Evolutionary conservation across 352 stramenopile genomes (phyloP), one percentile per base, ranked within the genome.

Genomic region (Phytophthora sp.): DNA sequence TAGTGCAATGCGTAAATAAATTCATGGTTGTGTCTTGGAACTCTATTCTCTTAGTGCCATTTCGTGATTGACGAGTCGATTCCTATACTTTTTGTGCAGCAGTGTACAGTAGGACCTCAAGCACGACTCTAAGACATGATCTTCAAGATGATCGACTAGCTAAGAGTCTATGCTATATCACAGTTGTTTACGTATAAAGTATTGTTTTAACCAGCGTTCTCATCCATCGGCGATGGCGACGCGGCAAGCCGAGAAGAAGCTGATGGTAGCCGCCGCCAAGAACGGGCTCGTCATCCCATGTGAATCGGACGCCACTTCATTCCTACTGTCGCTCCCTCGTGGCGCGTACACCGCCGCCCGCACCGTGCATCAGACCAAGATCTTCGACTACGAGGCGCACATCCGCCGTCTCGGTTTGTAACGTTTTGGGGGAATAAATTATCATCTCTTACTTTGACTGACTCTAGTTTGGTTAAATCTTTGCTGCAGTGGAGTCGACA

Each of bases 321-420:
- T 95, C 57, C 55, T 93, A 24, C 60, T 95, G 26, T 45, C 80
- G 31, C 64, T 84, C 31, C 82, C 86, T 47, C 78, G 84, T 29
- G 86, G 86, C 53, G 81, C 86, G 7, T 95, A 93, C 72, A 95
- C 84, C 2, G 76, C 49, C 26, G 86, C 86, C 23, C 77, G 84
- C 42, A 95, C 86, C 0, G 83, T 95, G 55, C 63, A 84, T 26
- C 84, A 88, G 69, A 91, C 76, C 41, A 77, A 76, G 23, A 76
- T 95, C 51, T 93, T 95, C 70, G 82, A 92, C 68, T 90, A 89
- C 42, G 84, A 95, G 36, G 80, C 78, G 38, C 86, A 95, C 54
- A 77, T 95, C 45, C 74, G 80, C 49, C 86, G 86, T 7, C 79
- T 95, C 3, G 85, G 85, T 93, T n/a, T 12, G 69, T 66, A 44